These are phyloP conservation scores for Schizochytrium sp. DNA, from an alignment of 108 stramenopile species.

Conservation along the genomic window DNA sequence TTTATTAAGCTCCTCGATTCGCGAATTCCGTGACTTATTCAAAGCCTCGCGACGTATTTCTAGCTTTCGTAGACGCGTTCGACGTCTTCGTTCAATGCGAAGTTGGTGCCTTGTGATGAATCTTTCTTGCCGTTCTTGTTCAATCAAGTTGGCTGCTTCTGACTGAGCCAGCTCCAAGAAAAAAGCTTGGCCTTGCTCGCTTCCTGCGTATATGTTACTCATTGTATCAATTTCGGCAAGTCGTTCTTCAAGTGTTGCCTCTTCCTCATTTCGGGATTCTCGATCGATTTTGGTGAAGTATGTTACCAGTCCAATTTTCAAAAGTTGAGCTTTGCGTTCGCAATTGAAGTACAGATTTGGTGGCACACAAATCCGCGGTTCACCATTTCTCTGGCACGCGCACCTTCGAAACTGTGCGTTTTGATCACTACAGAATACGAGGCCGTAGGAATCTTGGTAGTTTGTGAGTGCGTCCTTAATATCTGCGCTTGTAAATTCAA, in stretches of 20 bases:
- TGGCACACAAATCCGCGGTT: constrained; percentile 33
- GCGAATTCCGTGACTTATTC: background rate
- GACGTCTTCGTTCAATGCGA: background rate
- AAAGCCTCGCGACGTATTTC: background rate
- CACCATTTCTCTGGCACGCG: background rate
- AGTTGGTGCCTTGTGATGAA: background rate
- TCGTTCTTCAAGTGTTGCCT: background rate
- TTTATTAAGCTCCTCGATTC: constrained; percentile 14
- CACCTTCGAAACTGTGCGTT: background rate
- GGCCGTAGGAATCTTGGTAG: background rate
- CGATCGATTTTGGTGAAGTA: constrained; percentile 13
- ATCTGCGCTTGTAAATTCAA: background rate
- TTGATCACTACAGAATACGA: background rate
- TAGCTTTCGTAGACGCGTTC: background rate
- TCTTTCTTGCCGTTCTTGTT: background rate
- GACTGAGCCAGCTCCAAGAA: background rate
- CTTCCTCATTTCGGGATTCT: constrained; percentile 5
- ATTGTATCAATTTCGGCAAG: background rate
- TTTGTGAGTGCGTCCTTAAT: background rate
- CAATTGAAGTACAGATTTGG: constrained; percentile 38
- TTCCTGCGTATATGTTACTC: background rate
- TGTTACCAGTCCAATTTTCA: constrained; percentile 2
- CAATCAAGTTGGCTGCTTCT: background rate
- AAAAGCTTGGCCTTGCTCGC: constrained; percentile 13
- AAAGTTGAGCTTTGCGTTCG: background rate